Evolutionary conservation across 768 basidiomycete genomes (phyloP).

Genomic region (Filobasidium wieringae): DNA sequence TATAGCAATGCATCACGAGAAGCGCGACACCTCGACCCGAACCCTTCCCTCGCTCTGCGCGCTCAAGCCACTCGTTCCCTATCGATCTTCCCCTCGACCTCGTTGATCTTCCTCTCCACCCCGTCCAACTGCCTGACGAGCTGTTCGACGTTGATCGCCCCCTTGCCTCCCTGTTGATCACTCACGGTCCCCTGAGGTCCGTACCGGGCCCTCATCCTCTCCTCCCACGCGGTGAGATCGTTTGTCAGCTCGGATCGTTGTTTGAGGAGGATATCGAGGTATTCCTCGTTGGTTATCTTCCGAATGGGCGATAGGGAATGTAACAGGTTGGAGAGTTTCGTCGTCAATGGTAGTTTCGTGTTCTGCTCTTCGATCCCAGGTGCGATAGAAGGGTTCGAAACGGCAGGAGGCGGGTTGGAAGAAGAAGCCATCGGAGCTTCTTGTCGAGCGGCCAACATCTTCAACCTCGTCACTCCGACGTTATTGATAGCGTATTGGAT

Average conservation of each 20-base stretch:
- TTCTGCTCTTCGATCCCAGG: background rate
- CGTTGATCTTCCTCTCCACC: constrained; percentile 7
- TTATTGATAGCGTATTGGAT: constrained; percentile 65
- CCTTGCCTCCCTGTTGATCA: background rate
- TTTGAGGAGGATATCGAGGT: constrained; percentile 50
- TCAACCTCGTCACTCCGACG: constrained; percentile 50
- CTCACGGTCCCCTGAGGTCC: background rate
- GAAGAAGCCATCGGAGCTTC: constrained; percentile 10
- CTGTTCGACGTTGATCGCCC: constrained; percentile 9
- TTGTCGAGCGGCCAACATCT: constrained; percentile 43
- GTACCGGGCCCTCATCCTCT: background rate
- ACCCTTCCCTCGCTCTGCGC: too few species aligned
- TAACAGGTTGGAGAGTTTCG: constrained; percentile 24
- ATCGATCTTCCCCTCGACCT: constrained; percentile 1
- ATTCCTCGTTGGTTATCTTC: constrained; percentile 60
- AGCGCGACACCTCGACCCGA: too few species aligned
- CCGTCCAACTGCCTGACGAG: constrained; percentile 6
- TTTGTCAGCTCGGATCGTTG: constrained; percentile 47
- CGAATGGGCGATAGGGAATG: constrained; percentile 46
- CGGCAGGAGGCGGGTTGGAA: background rate
- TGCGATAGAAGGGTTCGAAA: background rate
- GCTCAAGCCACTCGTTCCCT: constrained; percentile 1
- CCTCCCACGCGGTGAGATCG: background rate
- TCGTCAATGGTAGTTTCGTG: background rate
- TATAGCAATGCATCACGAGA: too few species aligned